Percentiles rank a stretch among this genome's conserved stretches.
phyloP scores from a whole-genome alignment of 1,284 basidiomycete species.

The Heimioporus punctisporus region DNA sequence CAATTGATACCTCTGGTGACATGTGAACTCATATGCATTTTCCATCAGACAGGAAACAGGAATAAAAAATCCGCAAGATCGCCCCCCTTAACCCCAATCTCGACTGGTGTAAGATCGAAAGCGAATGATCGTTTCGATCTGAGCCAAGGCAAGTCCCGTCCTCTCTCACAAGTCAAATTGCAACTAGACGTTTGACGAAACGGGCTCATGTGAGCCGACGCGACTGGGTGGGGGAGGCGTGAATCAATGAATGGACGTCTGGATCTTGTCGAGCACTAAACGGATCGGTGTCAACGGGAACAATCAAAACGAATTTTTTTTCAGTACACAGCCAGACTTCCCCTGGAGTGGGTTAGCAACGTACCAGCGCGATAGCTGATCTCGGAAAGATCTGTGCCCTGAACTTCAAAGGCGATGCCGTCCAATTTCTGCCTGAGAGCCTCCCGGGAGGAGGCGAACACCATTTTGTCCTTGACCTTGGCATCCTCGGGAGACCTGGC shows the following conservation, averaged over 20 bases:
- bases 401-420: constrained; percentile 81
- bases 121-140: neutral
- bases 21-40: constrained; percentile 1
- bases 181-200: constrained; percentile 1
- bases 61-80: neutral
- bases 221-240: neutral
- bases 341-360: constrained; percentile 37
- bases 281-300: neutral
- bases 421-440: constrained; percentile 75
- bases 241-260: constrained; percentile 14
- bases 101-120: neutral
- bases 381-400: constrained; percentile 87
- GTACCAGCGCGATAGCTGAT: constrained; percentile 77
- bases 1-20: neutral
- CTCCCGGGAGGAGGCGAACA: constrained; percentile 92
- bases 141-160: neutral
- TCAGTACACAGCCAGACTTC: neutral
- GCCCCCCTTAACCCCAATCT: neutral
- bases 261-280: constrained; percentile 23
- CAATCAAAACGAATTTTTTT: too few species aligned
- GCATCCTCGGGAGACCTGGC: constrained; percentile 88
- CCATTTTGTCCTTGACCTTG: constrained; percentile 94
- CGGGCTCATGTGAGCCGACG: neutral
- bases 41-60: neutral
- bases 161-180: neutral